Evolutionary conservation across 352 stramenopile species (phyloP), one percentile per base, ranked within the genome.

Genomic region (Phytophthora quininea): DNA sequence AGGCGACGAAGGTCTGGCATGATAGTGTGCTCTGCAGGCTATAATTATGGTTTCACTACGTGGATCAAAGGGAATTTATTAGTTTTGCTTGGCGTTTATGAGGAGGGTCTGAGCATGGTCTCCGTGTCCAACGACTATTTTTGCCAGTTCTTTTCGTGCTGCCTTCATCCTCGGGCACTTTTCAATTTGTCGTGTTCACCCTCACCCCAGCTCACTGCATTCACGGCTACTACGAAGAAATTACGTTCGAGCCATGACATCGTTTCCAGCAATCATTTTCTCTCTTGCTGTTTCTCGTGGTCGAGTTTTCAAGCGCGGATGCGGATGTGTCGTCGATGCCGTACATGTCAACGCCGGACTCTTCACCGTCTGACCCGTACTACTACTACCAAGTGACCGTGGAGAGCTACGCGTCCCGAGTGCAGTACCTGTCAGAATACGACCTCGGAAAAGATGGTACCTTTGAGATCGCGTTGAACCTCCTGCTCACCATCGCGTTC

Each of bases 401-500:
- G 15, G 59, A 74, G 45, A 78, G 64, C 38, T 69, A 72, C 29
- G 14, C 47, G 4, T 65, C 58, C 0, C 62, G 32, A 6, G 56
- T 83, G 38, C 55, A 71, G 29, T 71, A 80, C 27, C 57, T 90
- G 30, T 76, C 71, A 11, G 60, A 76, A 45, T 86, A 75, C 54
- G 61, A 72, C 1, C 54, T 90, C 12, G 69, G 72, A 30, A 45
- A 69, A 3, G 60, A 73, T 14, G 79, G 82, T 12, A 73, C 29
- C 1, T 88, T 86, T 37, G 56, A 84, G 30, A 76, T 90, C 43
- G 62, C 62, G 1, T 31, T 90, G 24, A 67, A 73, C 27, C 65
- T 90, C 8, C 66, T 75, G 66, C 58, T 90, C 19, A 57, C 63
- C 0, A 65, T 88, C 35, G 62, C 69, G n/a, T 42, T 55, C 0